Base-by-base conservation (phyloP, 495 filamentous ascomycete genomes). In the Penicillium silybi region DNA sequence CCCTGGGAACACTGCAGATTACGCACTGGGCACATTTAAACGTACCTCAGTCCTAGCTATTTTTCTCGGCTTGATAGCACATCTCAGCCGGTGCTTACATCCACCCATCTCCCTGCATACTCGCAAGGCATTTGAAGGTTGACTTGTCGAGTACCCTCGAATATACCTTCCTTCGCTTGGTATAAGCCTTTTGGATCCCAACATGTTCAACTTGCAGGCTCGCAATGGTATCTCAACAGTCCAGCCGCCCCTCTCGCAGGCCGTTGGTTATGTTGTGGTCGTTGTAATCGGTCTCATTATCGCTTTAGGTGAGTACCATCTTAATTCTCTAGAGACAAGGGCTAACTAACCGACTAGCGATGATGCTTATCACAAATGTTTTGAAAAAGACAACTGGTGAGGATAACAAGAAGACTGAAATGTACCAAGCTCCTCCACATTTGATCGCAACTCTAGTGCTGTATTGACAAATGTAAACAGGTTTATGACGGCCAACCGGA, bases 401-500 rank as follows among this genome's bases (percentile, higher is more conserved):
- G 39, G 69, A 74, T 35, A 74, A 74, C 27, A 57, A 66, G 37
- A 74, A 70, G 46, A 74, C 69, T 0, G 71, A 74, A 53, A 74
- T 70, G 68, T 74, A 63, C 8, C 4, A 2, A 16, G 35, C 10
- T 35, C 9, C 15, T 1, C 9, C 6, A 13, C 9, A 10, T 23
- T 34, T 4, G 4, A 10, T 34, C 3, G n/a, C n/a, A n/a, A n/a
- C n/a, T 15, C 7, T 26, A 15, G 18, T 4, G 10, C 15, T 13
- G 10, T 22, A 41, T 16, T 58, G 25, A 57, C n/a, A 26, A 9
- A 8, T 4, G n/a, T 4, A 17, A 42, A n/a, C 29, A 72, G 68
- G 70, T 73, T 73, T 50, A 73, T 73, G 64, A 70, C 66, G 0
- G 70, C 70, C 13, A 73, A 73, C 46, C 68, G 70, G 1, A 61